phyloP scores from a whole-genome alignment of 352 stramenopile species.

The Phytophthora aleatoria region DNA sequence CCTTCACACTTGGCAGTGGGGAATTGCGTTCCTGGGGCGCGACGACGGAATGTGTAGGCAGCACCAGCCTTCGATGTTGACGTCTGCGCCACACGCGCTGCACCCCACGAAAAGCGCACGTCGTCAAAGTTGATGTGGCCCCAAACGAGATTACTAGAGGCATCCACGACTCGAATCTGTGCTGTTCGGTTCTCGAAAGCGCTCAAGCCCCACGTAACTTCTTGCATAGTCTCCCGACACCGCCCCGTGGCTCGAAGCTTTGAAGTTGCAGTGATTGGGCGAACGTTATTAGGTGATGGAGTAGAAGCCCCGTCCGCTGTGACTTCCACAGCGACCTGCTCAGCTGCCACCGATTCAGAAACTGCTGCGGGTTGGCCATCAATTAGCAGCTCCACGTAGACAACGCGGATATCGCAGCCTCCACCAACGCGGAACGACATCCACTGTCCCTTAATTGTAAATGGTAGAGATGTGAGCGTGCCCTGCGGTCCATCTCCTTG shows the following conservation, averaged over 20 bases:
- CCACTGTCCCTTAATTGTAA: slow-evolving; percentile 88
- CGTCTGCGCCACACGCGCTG: slow-evolving; percentile 54
- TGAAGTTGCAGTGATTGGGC: slow-evolving; percentile 42
- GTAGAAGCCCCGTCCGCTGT: slow-evolving; percentile 12
- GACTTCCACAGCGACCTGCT: slow-evolving; percentile 36
- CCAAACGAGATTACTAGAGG: slow-evolving; percentile 83
- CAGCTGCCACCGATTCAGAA: slow-evolving; percentile 36
- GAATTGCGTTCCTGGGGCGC: slow-evolving; percentile 45
- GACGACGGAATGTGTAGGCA: slow-evolving; percentile 82
- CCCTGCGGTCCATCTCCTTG: slow-evolving; percentile 93
- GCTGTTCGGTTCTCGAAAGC: slow-evolving; percentile 80
- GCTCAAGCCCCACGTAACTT: slow-evolving; percentile 89
- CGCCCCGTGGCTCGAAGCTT: slow-evolving; percentile 87
- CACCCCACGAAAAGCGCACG: slow-evolving; percentile 92
- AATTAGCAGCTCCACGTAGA: slow-evolving; percentile 95
- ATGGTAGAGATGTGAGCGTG: slow-evolving; percentile 94
- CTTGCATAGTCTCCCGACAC: slow-evolving; percentile 92
- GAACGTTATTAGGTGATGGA: slow-evolving; percentile 4
- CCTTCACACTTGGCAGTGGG: slow-evolving; percentile 49
- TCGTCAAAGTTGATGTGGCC: slow-evolving; percentile 98
- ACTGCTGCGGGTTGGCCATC: slow-evolving; percentile 74
- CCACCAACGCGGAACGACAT: slow-evolving; percentile 96
- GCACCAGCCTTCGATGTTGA: slow-evolving; percentile 70
- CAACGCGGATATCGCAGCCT: slow-evolving; percentile 90
- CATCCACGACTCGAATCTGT: slow-evolving; percentile 95